A percentile compares a stretch with the other conserved stretches of the same genome.
phyloP scores from a whole-genome alignment of 305 asterid genomes.

The Fraxinus floribunda region DNA sequence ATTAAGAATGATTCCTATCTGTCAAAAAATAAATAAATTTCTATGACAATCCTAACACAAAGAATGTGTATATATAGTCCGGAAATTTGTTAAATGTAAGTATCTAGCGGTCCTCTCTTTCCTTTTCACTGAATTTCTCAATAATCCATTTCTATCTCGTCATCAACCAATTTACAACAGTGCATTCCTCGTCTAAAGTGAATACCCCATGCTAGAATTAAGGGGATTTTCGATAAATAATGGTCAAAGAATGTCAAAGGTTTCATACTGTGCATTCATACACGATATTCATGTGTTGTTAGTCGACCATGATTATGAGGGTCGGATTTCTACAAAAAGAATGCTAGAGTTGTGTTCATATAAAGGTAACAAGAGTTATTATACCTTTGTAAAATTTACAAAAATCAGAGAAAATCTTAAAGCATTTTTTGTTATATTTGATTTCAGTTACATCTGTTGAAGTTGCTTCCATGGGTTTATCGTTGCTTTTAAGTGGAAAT shows the following conservation, averaged over 20 bases:
- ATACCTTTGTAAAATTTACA: neutral
- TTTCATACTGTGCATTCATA: neutral
- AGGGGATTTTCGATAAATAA: neutral
- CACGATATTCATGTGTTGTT: slow-evolving; percentile 3
- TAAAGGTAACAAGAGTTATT: slow-evolving; percentile 4
- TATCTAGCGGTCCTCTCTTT: neutral
- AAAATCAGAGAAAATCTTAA: neutral
- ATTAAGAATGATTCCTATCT: neutral
- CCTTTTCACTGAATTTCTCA: neutral
- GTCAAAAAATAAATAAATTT: neutral
- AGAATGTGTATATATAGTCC: neutral
- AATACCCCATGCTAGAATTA: neutral
- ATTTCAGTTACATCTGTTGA: slow-evolving; percentile 11
- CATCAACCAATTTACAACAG: neutral
- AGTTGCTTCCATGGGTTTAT: slow-evolving; percentile 16
- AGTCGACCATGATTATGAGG: slow-evolving; percentile 9
- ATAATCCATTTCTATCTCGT: neutral
- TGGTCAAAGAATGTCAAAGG: neutral
- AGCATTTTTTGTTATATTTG: neutral
- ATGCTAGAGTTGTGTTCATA: slow-evolving; percentile 6
- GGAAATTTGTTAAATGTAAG: neutral
- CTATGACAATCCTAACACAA: neutral
- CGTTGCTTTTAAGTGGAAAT: slow-evolving; percentile 5
- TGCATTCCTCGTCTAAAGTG: neutral
- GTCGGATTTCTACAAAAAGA: neutral